Percentiles rank a stretch among this genome's conserved stretches.
These are phyloP conservation scores for Aschersonia sp. DNA, from an alignment of 2,329 filamentous ascomycete genomes.

Conservation along the genomic window DNA sequence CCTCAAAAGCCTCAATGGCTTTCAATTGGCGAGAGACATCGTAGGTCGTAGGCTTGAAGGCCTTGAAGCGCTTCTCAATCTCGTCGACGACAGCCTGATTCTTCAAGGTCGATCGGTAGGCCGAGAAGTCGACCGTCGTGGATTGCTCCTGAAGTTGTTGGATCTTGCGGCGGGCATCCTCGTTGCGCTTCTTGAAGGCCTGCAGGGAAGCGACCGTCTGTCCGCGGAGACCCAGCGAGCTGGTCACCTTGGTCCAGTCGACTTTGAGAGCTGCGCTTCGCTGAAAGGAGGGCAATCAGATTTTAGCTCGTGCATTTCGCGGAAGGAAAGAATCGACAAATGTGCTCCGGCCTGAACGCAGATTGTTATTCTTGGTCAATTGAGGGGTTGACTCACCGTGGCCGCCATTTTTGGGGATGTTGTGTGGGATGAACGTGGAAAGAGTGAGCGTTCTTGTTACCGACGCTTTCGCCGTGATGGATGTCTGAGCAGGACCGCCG, in stretches of 20 bases:
- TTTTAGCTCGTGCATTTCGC: slow-evolving; percentile 18
- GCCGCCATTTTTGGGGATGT: slow-evolving; percentile 37
- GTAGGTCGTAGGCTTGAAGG: slow-evolving; percentile 86
- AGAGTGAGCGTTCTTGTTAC: slow-evolving; percentile 29
- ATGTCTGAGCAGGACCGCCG: background rate
- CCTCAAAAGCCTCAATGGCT: slow-evolving; percentile 95
- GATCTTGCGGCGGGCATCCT: slow-evolving; percentile 92
- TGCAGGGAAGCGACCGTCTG: slow-evolving; percentile 84
- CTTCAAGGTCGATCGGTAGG: slow-evolving; percentile 87
- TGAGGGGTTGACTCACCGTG: slow-evolving; percentile 39
- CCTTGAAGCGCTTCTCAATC: slow-evolving; percentile 88
- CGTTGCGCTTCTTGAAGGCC: slow-evolving; percentile 99
- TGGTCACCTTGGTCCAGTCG: slow-evolving; percentile 93
- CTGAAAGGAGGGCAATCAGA: slow-evolving; percentile 47
- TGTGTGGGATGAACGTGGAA: slow-evolving; percentile 6
- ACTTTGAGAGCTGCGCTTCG: slow-evolving; percentile 97
- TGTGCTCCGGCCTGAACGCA: too few relatives aligned
- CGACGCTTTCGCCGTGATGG: too few relatives aligned
- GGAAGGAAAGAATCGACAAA: too few relatives aligned
- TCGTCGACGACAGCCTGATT: slow-evolving; percentile 92
- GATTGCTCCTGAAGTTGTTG: slow-evolving; percentile 70
- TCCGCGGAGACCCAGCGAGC: slow-evolving; percentile 89
- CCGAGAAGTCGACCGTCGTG: slow-evolving; percentile 77
- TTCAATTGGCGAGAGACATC: slow-evolving; percentile 90
- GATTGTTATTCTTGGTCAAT: background rate